These are phyloP conservation scores for Beauveria sp. DNA, from an alignment of 2,329 filamentous ascomycete species.

Conservation along the genomic window DNA sequence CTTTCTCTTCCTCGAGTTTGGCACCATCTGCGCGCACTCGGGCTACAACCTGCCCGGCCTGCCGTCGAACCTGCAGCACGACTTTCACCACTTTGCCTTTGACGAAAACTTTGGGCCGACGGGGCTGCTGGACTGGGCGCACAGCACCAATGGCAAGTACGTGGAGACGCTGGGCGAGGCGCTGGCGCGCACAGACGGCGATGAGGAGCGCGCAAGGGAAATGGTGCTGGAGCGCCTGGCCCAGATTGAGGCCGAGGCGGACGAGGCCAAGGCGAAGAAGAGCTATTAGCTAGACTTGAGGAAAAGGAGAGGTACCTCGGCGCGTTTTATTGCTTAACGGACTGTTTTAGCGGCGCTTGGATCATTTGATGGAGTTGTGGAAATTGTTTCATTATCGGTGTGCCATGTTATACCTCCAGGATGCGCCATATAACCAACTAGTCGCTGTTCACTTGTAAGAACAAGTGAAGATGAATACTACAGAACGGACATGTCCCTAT, in stretches of 20 bases:
- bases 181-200: constrained; percentile 9
- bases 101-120: constrained; percentile 16
- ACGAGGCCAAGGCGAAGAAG: background rate
- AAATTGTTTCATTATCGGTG: background rate
- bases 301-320: no score
- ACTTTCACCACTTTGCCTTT: constrained; percentile 17
- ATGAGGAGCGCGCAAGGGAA: constrained; percentile 14
- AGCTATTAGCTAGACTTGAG: background rate
- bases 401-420: background rate
- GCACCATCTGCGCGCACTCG: constrained; percentile 13
- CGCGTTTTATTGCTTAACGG: no score
- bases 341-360: background rate
- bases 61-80: constrained; percentile 14
- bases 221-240: constrained; percentile 15
- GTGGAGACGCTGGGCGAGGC: constrained; percentile 12
- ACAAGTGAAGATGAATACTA: background rate
- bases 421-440: background rate
- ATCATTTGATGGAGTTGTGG: background rate
- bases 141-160: constrained; percentile 13
- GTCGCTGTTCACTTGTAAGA: background rate
- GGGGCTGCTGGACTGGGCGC: constrained; percentile 12
- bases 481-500: background rate
- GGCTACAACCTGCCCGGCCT: constrained; percentile 14
- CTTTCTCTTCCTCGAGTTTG: constrained; percentile 15
- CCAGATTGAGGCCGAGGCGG: constrained; percentile 10